Evolutionary conservation across 768 basidiomycete genomes (phyloP), one percentile per base, ranked within the genome.

Genomic region (Macrolepiota albuminosa): DNA sequence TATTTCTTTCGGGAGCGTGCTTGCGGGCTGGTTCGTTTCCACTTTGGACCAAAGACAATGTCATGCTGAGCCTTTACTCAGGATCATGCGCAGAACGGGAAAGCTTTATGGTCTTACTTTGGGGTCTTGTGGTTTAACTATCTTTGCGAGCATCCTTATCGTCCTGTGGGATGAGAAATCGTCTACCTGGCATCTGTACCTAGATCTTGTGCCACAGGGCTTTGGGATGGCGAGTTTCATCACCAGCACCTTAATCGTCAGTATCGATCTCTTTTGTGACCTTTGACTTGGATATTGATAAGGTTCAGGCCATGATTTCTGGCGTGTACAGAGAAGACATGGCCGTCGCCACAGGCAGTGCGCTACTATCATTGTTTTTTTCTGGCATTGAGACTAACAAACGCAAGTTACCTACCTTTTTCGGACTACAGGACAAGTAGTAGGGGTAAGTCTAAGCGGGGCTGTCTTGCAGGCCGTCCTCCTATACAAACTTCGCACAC

Each of bases 391-490:
- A 24, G 42, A 49, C 61, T 55, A 11, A 56, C 42, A 26, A 36
- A 26, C 21, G 4, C 14, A 96, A 57, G 94, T 95, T 67, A 91
- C 91, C 36, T 98, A 98, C 73, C 79, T 97, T 50, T 96, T 95
- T 78, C 80, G 95, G 63, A 95, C 93, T 8, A 90, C 92, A 18
- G 95, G 95, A 3, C 96, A 98, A 77, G 97, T 97, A 26, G 81
- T 98, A 57, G 97, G 96, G 39, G 96, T 99, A 56, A 91, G 91
- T 66, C 76, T 95, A 49, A 87, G 87, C 65, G 91, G 93, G 24
- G 88, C 93, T 0, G 71, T 98, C 31, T 75, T 95, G 36, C 96
- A 99, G 73, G 82, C 84, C 6, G 80, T 96, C 39, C 79, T 99
- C 43, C 74, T 87, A 33, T 72, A 77, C 51, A 84, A 91, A 68